Evolutionary conservation across 2,329 filamentous ascomycete genomes (phyloP).

Genomic region (Diplodia mutila): DNA sequence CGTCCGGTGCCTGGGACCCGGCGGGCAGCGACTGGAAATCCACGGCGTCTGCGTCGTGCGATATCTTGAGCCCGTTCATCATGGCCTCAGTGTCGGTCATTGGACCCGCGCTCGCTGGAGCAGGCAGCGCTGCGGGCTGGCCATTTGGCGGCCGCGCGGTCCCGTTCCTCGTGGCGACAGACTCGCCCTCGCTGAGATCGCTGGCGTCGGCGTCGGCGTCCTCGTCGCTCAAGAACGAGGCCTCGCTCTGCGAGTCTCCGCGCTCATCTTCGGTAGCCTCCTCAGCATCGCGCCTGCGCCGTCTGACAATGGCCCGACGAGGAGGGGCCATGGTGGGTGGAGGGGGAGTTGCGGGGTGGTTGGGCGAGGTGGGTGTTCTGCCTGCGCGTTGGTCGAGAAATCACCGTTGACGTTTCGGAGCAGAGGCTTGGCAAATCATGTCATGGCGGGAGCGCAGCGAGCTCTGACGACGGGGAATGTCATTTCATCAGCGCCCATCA

Average conservation of each 20-base stretch:
- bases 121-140: constrained; percentile 41
- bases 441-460: constrained; percentile 22
- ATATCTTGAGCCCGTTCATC: constrained; percentile 61
- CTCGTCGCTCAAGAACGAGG: constrained; percentile 60
- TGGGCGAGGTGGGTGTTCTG: constrained; percentile 24
- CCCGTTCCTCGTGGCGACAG: constrained; percentile 29
- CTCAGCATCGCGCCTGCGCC: constrained; percentile 45
- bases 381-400: constrained; percentile 25
- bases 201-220: constrained; percentile 63
- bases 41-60: constrained; percentile 51
- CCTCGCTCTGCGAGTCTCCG: constrained; percentile 66
- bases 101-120: constrained; percentile 46
- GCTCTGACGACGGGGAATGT: constrained; percentile 19
- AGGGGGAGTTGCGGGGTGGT: constrained; percentile 21
- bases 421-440: constrained; percentile 25
- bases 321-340: constrained; percentile 40
- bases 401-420: constrained; percentile 24
- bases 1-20: constrained; percentile 34
- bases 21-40: constrained; percentile 55
- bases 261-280: constrained; percentile 52
- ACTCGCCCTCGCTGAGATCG: constrained; percentile 59
- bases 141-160: constrained; percentile 35
- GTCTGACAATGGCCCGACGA: constrained; percentile 42
- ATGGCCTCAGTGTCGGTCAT: constrained; percentile 63
- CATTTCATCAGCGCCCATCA: constrained; percentile 13